A percentile compares a stretch with the other conserved stretches of the same genome.
These are phyloP conservation scores for Ettlia oleoabundans DNA, from an alignment of 139 green algal species.

Conservation along the genomic window DNA sequence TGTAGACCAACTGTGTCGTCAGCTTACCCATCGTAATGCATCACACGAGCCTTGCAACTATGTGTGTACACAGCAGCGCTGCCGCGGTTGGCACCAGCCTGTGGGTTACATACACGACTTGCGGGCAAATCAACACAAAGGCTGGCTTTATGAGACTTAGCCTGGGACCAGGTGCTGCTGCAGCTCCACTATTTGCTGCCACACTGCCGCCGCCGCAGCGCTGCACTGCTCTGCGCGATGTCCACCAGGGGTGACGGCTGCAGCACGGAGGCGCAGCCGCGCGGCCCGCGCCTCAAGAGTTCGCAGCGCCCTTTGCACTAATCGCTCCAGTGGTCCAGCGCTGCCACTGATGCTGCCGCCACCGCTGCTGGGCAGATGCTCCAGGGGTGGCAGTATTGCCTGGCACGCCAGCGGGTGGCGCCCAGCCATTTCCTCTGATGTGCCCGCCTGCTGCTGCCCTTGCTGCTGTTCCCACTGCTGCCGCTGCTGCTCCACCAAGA, in stretches of 20 bases:
- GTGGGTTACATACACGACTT: too few species aligned
- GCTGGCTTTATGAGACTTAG: too few species aligned
- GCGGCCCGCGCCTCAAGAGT: neutral
- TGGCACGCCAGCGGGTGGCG: neutral
- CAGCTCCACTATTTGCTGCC: neutral
- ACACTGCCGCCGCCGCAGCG: neutral
- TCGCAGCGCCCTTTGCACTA: neutral
- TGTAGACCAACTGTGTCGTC: too few species aligned
- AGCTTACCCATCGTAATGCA: too few species aligned
- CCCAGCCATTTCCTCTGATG: neutral
- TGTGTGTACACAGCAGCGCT: too few species aligned
- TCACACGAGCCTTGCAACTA: too few species aligned
- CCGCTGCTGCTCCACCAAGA: neutral
- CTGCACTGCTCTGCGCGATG: neutral
- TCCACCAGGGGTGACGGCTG: neutral
- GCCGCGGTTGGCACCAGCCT: too few species aligned
- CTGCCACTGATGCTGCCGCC: neutral
- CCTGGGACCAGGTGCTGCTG: constrained; percentile 14
- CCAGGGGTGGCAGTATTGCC: neutral
- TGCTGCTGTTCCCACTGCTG: neutral
- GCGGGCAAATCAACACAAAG: too few species aligned
- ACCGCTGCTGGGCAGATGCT: neutral
- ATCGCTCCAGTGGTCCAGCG: neutral
- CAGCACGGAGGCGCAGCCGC: constrained; percentile 13
- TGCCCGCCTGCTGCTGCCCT: neutral